A percentile compares a stretch with the other conserved stretches of the same genome.
Evolutionary conservation across 768 basidiomycete genomes (phyloP).

Genomic region (Thelephora ganbajun): DNA sequence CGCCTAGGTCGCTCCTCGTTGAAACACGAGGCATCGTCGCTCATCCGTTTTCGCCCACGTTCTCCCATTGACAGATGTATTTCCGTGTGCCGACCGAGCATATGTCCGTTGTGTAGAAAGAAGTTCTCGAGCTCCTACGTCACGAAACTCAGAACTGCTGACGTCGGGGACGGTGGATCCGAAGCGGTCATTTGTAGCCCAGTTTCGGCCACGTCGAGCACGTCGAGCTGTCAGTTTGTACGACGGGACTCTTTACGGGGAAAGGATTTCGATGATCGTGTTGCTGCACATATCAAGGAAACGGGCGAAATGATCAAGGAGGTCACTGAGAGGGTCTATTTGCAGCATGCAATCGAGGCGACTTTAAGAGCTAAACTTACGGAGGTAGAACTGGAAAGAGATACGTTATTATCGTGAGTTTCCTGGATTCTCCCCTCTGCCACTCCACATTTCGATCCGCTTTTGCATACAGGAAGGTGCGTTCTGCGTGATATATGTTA

Average conservation of each 20-base stretch:
- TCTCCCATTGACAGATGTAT: conserved; percentile 32
- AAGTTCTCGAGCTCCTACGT: conserved; percentile 38
- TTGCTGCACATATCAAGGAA: neutral
- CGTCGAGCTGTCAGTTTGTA: too few relatives aligned
- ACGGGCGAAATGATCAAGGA: neutral
- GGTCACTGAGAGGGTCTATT: neutral
- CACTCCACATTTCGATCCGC: too few relatives aligned
- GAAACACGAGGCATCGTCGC: neutral
- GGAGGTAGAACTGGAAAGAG: neutral
- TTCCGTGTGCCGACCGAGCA: conserved; percentile 29
- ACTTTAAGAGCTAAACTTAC: neutral
- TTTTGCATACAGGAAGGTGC: too few relatives aligned
- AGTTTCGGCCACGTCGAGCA: neutral
- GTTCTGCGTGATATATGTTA: too few relatives aligned
- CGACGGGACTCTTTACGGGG: neutral
- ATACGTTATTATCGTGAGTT: neutral
- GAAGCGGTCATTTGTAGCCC: neutral
- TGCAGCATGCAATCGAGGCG: neutral
- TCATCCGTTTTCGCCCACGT: neutral
- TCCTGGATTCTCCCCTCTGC: too few relatives aligned
- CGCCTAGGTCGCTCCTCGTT: conserved; percentile 1
- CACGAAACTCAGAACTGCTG: conserved; percentile 36
- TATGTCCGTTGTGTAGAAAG: conserved; percentile 59
- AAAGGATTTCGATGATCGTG: neutral
- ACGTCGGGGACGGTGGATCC: neutral